Conservation (phyloP, 768 basidiomycete species). For the Porphyrellus cyaneotinctus region DNA sequence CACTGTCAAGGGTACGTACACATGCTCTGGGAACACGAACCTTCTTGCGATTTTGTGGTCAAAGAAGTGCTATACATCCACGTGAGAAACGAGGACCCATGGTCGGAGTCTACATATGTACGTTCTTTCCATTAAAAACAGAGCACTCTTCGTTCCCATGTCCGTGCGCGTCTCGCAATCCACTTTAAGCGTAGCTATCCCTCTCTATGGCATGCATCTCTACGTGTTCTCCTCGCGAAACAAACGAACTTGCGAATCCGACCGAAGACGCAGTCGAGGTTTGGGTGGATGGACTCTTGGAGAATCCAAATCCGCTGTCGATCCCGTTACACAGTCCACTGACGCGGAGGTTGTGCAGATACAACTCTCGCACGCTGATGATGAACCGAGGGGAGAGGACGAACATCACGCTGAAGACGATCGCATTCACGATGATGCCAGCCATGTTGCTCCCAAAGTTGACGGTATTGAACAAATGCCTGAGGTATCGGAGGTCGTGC, state of each 20-base stretch:
- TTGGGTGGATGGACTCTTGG: not conserved
- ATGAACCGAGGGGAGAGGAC: constrained; percentile 19
- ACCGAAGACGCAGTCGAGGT: not conserved
- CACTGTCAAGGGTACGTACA: no score
- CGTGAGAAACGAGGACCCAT: no score
- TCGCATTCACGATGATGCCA: not conserved
- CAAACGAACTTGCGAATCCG: not conserved
- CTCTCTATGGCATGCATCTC: not conserved
- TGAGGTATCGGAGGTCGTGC: not conserved
- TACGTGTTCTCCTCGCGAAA: not conserved
- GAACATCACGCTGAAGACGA: not conserved
- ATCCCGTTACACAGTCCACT: not conserved
- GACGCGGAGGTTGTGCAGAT: not conserved
- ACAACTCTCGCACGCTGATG: constrained; percentile 13
- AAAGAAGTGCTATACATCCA: no score
- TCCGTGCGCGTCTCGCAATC: not conserved
- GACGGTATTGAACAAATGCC: constrained; percentile 14
- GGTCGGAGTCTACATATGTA: no score
- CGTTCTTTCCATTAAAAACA: no score
- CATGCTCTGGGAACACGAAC: no score
- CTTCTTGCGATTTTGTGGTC: no score
- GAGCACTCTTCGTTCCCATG: no score
- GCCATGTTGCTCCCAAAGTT: not conserved
- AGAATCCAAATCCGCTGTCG: not conserved
- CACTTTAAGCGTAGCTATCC: not conserved